Evolutionary conservation across 768 basidiomycete species (phyloP).

Genomic region (Rhodotorula toruloides): DNA sequence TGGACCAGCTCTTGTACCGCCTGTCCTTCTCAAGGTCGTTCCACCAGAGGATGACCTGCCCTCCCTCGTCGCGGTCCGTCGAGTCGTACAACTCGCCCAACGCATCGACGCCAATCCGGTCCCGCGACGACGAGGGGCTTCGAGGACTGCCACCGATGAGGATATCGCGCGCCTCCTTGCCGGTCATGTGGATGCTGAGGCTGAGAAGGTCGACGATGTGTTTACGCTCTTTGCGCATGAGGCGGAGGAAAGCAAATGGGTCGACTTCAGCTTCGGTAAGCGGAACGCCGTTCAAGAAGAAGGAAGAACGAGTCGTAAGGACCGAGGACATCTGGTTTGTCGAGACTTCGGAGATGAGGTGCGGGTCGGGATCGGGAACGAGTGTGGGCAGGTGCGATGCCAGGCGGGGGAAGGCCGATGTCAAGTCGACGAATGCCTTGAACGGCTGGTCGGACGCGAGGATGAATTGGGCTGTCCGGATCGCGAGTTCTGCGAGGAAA

Average conservation of each 20-base stretch:
- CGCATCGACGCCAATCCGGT: conserved; percentile 13
- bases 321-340: conserved; percentile 12
- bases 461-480: conserved; percentile 26
- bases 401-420: conserved; percentile 28
- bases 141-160: conserved; percentile 47
- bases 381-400: conserved; percentile 22
- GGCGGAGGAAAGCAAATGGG: conserved; percentile 67
- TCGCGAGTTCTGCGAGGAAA: conserved; percentile 3
- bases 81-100: conserved; percentile 73
- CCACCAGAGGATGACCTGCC: conserved; percentile 71
- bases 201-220: conserved; percentile 58
- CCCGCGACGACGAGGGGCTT: conserved; percentile 49
- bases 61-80: conserved; percentile 76
- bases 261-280: conserved; percentile 53
- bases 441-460: conserved; percentile 14
- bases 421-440: conserved; percentile 14
- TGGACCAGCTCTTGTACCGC: conserved; percentile 51
- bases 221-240: conserved; percentile 65
- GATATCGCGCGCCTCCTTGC: conserved; percentile 64
- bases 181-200: conserved; percentile 55
- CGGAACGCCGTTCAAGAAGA: conserved; percentile 75
- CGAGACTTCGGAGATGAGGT: conserved; percentile 25
- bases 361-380: conserved; percentile 8
- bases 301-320: conserved; percentile 52
- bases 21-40: conserved; percentile 84